Evolutionary conservation across 495 filamentous ascomycete genomes (phyloP).

Genomic region (Viridothelium virens): DNA sequence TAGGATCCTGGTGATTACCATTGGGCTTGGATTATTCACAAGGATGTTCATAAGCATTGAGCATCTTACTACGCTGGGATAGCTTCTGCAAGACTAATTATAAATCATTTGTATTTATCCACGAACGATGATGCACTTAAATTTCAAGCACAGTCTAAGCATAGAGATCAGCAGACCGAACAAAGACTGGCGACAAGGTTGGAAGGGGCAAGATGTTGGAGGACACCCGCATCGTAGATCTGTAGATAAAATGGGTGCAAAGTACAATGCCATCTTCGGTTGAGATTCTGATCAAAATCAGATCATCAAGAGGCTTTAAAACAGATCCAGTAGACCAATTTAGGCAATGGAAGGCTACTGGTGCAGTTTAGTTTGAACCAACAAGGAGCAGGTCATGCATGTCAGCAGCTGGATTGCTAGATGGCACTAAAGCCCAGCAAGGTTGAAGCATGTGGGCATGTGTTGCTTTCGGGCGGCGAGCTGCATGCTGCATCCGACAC

Average conservation of each 20-base stretch:
- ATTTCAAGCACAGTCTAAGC: constrained; percentile 6
- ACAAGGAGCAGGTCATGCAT: not conserved
- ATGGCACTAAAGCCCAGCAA: not conserved
- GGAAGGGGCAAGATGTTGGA: constrained; percentile 5
- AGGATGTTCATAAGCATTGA: constrained; percentile 5
- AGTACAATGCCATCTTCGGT: not conserved
- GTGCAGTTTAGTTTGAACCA: not conserved
- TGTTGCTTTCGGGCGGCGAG: not conserved
- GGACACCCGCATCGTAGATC: constrained; percentile 6
- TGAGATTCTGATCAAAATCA: not conserved
- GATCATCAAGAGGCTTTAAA: not conserved
- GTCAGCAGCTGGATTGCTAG: not conserved
- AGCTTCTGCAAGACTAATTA: constrained; percentile 5
- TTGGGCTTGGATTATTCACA: constrained; percentile 3
- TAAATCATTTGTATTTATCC: constrained; percentile 1
- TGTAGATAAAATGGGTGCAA: not conserved
- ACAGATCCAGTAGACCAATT: not conserved
- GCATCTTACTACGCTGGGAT: constrained; percentile 3
- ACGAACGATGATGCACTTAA: constrained; percentile 6
- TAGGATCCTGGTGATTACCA: not conserved
- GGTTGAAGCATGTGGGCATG: not conserved
- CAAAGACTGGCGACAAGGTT: constrained; percentile 7
- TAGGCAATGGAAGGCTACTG: not conserved
- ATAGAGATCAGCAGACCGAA: constrained; percentile 8
- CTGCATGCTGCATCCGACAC: not conserved